phyloP scores from a whole-genome alignment of 176 grass and related monocot species.

The Eleusine coracana region DNA sequence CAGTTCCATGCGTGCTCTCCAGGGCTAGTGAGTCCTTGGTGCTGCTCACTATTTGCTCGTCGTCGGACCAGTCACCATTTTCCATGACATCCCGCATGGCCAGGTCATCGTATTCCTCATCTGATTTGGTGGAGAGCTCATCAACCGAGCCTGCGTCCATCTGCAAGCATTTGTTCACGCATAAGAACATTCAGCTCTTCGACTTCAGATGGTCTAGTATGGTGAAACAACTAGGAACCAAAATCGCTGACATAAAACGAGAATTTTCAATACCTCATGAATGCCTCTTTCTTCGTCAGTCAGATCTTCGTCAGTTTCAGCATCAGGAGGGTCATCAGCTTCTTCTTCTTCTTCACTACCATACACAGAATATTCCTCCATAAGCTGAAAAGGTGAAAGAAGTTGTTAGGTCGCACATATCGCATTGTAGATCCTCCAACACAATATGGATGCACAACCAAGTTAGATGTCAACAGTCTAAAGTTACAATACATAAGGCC shows the following conservation, averaged over 20 bases:
- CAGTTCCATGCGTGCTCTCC: slow-evolving; percentile 8
- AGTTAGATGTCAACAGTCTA: background rate
- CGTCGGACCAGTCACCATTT: slow-evolving; percentile 58
- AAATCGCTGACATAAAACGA: background rate
- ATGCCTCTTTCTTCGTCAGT: slow-evolving; percentile 58
- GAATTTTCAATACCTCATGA: slow-evolving; percentile 53
- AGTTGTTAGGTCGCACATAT: background rate
- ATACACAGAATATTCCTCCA: slow-evolving; percentile 65
- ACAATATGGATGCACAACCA: background rate
- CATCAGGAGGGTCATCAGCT: slow-evolving; percentile 58
- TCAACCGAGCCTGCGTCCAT: slow-evolving; percentile 89
- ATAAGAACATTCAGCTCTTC: slow-evolving; percentile 4
- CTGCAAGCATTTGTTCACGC: slow-evolving; percentile 34
- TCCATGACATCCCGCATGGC: slow-evolving; percentile 69
- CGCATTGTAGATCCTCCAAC: background rate
- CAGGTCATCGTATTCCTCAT: slow-evolving; percentile 89
- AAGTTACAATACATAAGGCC: background rate
- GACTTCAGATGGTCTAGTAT: background rate
- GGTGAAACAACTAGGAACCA: background rate
- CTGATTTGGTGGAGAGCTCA: slow-evolving; percentile 79
- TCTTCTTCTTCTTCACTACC: slow-evolving; percentile 93
- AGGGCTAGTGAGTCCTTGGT: background rate
- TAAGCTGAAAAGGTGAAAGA: slow-evolving; percentile 53
- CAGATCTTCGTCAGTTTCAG: slow-evolving; percentile 80
- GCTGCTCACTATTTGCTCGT: slow-evolving; percentile 33